Evolutionary conservation across 306 rosid genomes (phyloP).

Genomic region (Cicer yamashitae): DNA sequence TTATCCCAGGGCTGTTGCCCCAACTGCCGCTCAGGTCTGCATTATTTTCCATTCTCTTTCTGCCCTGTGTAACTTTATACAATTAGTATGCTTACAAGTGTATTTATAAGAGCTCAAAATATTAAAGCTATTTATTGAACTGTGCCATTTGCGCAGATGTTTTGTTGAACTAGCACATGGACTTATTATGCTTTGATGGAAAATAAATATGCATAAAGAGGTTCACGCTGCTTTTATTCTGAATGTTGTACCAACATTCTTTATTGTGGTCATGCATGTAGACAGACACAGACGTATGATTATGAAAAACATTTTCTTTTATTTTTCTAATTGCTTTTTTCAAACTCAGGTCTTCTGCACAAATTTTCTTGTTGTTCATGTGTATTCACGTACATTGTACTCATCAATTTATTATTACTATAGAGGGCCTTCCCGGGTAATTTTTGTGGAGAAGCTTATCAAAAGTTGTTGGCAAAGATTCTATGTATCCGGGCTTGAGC

Average conservation of each 20-base stretch:
- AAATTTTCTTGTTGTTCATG: conserved; percentile 14
- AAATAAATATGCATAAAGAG: conserved; percentile 27
- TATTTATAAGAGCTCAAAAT: conserved; percentile 16
- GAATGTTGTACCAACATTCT: conserved; percentile 24
- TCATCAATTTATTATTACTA: conserved; percentile 23
- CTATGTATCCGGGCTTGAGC: conserved; percentile 17
- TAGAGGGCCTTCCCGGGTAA: neutral
- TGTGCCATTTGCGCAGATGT: conserved; percentile 25
- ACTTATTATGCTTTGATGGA: conserved; percentile 13
- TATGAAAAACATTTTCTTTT: neutral
- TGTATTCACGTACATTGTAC: conserved; percentile 20
- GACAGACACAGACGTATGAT: conserved; percentile 13
- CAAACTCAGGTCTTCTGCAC: conserved; percentile 16
- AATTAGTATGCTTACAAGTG: conserved; percentile 15
- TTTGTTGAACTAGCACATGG: conserved; percentile 30
- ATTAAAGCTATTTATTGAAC: conserved; percentile 27
- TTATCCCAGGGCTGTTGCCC: conserved; percentile 96
- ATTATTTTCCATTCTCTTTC: conserved; percentile 31
- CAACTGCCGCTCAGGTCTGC: conserved; percentile 93
- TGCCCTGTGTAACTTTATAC: conserved; percentile 21
- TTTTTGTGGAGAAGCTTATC: conserved; percentile 35
- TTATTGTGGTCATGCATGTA: conserved; percentile 25
- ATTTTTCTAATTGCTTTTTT: conserved; percentile 4
- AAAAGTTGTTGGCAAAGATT: conserved; percentile 29
- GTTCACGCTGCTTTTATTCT: conserved; percentile 3